These are phyloP conservation scores for Fusarium tjaetaba DNA, from an alignment of 2,329 filamentous ascomycete species.

Conservation along the genomic window DNA sequence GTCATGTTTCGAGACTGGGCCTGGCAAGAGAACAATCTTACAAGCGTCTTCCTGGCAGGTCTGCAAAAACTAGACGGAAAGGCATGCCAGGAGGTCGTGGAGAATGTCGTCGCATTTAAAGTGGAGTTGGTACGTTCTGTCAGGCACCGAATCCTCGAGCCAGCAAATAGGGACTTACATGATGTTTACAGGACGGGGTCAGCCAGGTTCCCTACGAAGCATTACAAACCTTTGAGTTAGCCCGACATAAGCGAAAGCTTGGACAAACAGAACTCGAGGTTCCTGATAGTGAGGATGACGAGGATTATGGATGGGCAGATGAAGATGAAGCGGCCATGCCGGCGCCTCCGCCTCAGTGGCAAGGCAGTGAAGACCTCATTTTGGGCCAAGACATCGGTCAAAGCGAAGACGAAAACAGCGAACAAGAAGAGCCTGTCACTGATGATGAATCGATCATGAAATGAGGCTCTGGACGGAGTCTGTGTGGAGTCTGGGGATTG, in stretches of 20 bases:
- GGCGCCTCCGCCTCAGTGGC: conserved; percentile 71
- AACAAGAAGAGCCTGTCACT: conserved; percentile 33
- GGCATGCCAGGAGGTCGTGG: conserved; percentile 51
- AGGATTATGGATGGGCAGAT: conserved; percentile 78
- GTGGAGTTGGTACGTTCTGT: conserved; percentile 55
- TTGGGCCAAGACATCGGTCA: conserved; percentile 59
- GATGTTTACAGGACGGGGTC: conserved; percentile 54
- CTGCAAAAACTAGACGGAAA: conserved; percentile 73
- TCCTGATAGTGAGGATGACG: conserved; percentile 71
- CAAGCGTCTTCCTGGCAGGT: conserved; percentile 67
- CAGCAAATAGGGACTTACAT: conserved; percentile 34
- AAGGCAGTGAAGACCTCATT: conserved; percentile 72
- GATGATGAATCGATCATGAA: conserved; percentile 37
- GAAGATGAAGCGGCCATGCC: conserved; percentile 71
- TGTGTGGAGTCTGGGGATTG: conserved; percentile 34
- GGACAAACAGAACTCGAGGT: conserved; percentile 67
- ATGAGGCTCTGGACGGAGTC: conserved; percentile 33
- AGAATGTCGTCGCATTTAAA: conserved; percentile 59
- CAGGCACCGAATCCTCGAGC: conserved; percentile 19
- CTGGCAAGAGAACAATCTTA: conserved; percentile 57
- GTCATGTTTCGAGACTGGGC: conserved; percentile 83
- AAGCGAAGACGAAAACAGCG: conserved; percentile 48
- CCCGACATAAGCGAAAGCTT: conserved; percentile 70
- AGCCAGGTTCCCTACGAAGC: conserved; percentile 54
- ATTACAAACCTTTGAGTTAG: conserved; percentile 48